Percentiles rank a stretch among this genome's conserved stretches.
These are phyloP conservation scores for Coemansia sp. DNA, from an alignment of 371 early-diverging fungal species.

Conservation along the genomic window DNA sequence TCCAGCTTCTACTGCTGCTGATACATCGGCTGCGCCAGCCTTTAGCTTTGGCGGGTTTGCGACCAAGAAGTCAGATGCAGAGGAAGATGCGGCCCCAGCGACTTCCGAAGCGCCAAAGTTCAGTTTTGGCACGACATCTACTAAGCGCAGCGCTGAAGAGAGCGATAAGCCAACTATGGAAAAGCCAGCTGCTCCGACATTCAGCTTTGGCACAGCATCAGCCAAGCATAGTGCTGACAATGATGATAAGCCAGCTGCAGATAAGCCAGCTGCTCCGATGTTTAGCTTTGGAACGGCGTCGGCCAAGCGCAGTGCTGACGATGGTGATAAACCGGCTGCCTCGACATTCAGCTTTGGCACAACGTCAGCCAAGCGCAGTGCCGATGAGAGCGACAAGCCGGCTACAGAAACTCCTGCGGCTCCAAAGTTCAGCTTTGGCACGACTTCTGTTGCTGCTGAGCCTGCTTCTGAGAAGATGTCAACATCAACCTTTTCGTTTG, in stretches of 20 bases:
- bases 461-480: not conserved
- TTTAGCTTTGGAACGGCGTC: not conserved
- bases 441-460: not conserved
- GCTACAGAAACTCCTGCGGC: not conserved
- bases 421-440: not conserved
- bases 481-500: slow-evolving; percentile 7
- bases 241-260: not conserved
- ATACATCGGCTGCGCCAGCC: not conserved
- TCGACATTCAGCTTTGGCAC: not conserved
- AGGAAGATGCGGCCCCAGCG: not conserved
- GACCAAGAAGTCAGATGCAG: not conserved
- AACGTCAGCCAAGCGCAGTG: not conserved
- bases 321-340: not conserved
- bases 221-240: not conserved
- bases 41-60: slow-evolving; percentile 22
- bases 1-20: not conserved
- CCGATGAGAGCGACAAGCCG: not conserved
- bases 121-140: slow-evolving; percentile 13
- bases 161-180: not conserved
- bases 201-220: not conserved
- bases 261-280: not conserved
- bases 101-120: slow-evolving; percentile 1
- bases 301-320: not conserved
- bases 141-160: slow-evolving; percentile 4
- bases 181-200: not conserved